Evolutionary conservation across 140 eudicot genomes (phyloP).

Genomic region (Flaveria floridana): DNA sequence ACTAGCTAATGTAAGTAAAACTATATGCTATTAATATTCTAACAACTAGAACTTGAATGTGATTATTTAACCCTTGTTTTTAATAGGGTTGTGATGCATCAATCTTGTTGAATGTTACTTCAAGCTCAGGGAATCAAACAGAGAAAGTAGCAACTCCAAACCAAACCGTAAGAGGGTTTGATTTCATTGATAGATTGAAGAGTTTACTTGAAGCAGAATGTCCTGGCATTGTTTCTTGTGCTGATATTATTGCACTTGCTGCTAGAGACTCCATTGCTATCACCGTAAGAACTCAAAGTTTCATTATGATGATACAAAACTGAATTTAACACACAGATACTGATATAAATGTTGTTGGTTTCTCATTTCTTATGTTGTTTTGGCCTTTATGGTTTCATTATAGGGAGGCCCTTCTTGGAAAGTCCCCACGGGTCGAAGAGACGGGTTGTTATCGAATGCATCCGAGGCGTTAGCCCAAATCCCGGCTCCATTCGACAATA

Average conservation of each 20-base stretch:
- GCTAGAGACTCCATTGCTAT: constrained; percentile 66
- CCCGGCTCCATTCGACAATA: constrained; percentile 65
- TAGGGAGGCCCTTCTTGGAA: constrained; percentile 91
- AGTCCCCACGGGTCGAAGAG: constrained; percentile 88
- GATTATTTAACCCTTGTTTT: not conserved
- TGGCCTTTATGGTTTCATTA: not conserved
- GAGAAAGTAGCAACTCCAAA: constrained; percentile 60
- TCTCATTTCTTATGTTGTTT: not conserved
- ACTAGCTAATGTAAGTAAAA: no score
- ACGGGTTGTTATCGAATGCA: constrained; percentile 63
- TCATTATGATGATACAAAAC: not conserved
- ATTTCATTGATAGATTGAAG: constrained; percentile 63
- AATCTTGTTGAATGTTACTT: constrained; percentile 52
- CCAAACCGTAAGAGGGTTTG: constrained; percentile 56
- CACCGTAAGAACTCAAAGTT: constrained; percentile 41
- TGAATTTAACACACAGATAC: not conserved
- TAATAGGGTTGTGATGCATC: constrained; percentile 76
- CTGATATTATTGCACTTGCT: constrained; percentile 65
- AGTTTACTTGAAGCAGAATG: constrained; percentile 65
- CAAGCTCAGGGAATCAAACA: constrained; percentile 60
- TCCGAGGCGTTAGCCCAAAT: constrained; percentile 61
- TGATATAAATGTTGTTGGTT: not conserved
- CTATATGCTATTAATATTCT: no score
- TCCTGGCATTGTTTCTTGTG: constrained; percentile 82
- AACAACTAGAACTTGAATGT: no score